Evolutionary conservation across 306 rosid species (phyloP), one percentile per base, ranked within the genome.

Genomic region (Erythrophleum fordii): DNA sequence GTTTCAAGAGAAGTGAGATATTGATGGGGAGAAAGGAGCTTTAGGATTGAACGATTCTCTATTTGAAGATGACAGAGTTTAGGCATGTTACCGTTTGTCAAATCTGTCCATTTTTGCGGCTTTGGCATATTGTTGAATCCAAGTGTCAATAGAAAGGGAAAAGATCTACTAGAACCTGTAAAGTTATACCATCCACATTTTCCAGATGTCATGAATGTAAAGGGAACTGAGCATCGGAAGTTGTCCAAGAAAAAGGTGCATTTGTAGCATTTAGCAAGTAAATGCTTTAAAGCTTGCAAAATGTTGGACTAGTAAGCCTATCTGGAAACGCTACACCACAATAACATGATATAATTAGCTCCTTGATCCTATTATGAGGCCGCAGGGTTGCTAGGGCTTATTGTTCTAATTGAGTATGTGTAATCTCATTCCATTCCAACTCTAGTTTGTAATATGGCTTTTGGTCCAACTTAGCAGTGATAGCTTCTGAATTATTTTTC

Each of bases 361-460:
- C 68, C n/a, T 46, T 73, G 26, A 61, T 29, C 26, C 42, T 8
- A 45, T 1, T 11, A 22, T 72, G 52, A 34, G 77, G 78, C 51
- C 17, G 0, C 26, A 80, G 55, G 6, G 17, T 20, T 8, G 62
- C 39, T 41, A 83, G 58, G 25, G 49, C 60, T 13, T 60, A 18
- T 60, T 11, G 37, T n/a, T 48, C 8, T 35, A 6, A 17, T 31
- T 20, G 18, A 64, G 4, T n/a, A n/a, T n/a, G 25, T 3, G 0
- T 37, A 45, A 8, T 58, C 56, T n/a, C n/a, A n/a, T 68, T 37
- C 82, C 77, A 79, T 79, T 79, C 37, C 23, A 79, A 20, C 20
- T 56, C 62, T 26, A 79, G 13, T 49, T 35, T 58, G 51, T 79
- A 14, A 58, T 69, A 42, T 20, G 61, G 31, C 82, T 78, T 78